Evolutionary conservation across 768 basidiomycete genomes (phyloP).

Genomic region (Lentinula aciculospora): DNA sequence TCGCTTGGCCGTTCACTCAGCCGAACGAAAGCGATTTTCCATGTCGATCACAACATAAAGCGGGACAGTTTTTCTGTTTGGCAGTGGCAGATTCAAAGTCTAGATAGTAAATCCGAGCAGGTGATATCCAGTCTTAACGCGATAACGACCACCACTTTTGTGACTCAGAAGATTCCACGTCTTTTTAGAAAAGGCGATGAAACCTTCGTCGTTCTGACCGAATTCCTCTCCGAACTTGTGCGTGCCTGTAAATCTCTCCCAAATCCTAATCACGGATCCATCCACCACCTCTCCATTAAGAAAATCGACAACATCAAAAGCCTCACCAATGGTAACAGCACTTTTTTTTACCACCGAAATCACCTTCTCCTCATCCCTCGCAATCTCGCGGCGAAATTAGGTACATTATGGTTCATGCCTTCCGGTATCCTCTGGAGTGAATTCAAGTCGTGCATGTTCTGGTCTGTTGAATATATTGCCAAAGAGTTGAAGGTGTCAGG

Average conservation of each 20-base stretch:
- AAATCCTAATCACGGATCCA: conserved; percentile 26
- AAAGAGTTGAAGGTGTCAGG: conserved; percentile 24
- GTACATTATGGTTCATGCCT: conserved; percentile 43
- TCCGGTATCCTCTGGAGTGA: conserved; percentile 41
- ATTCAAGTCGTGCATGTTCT: conserved; percentile 42
- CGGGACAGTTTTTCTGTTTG: too few species aligned
- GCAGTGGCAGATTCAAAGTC: too few species aligned
- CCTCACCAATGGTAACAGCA: conserved; percentile 51
- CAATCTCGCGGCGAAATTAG: conserved; percentile 40
- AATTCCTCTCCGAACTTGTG: conserved; percentile 45
- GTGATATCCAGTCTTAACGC: conserved; percentile 59
- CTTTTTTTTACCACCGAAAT: conserved; percentile 35
- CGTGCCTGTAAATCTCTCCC: conserved; percentile 17
- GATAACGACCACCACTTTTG: conserved; percentile 39
- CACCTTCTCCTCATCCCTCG: conserved; percentile 42
- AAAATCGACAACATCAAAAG: conserved; percentile 17
- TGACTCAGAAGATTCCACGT: conserved; percentile 19
- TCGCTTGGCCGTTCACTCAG: too few species aligned
- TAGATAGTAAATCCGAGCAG: conserved; percentile 57
- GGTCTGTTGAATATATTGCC: conserved; percentile 30
- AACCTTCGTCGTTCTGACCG: conserved; percentile 42
- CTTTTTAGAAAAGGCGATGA: conserved; percentile 44
- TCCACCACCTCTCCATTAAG: conserved; percentile 29
- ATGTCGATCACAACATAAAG: too few species aligned
- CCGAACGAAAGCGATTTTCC: too few species aligned